Base-by-base conservation (phyloP, 2,329 filamentous ascomycete genomes). In the Venturiaceae sp. region DNA sequence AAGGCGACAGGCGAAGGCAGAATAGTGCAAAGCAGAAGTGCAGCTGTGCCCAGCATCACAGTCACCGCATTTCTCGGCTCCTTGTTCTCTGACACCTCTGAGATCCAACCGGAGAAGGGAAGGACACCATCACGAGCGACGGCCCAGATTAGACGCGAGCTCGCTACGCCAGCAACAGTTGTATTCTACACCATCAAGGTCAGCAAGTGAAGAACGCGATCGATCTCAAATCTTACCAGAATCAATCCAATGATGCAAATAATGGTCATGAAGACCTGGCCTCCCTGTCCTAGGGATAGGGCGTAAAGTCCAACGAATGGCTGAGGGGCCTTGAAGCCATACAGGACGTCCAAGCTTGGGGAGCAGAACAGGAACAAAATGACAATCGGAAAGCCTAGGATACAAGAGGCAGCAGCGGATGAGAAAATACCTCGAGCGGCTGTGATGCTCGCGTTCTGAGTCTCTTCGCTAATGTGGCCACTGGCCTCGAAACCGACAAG, bases 181-280 rank as follows among this genome's bases (percentile, higher is more conserved):
- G 81, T 83, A 66, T 84, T 84, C 78, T 75, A 8, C 53, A n/a
- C 5, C 4, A 5, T 21, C 21, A 71, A 34, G 7, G 7, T 56
- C n/a, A 56, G 37, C 26, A 21, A 23, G 13, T 33, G 33, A 44
- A 19, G 46, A 53, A 55, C 16, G 28, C 62, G 59, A 21, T 11
- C 14, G 5, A 26, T 19, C 56, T 57, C 55, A 21, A 36, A 57
- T 73, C 75, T 63, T 71, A 79, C 77, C 71, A 82, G 78, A 65
- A 73, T 67, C n/a, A 72, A 65, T 3, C 70, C 71, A 21, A 73
- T 50, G 33, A 82, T 71, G 70, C 78, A 83, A 52, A 84, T 69
- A n/a, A 83, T 67, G 62, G 81, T 82, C 81, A 84, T 84, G 60
- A 83, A 74, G n/a, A 84, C 73, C 63, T 84, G 82, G 0, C 78